Base-by-base conservation (phyloP, 495 filamentous ascomycete species). In the Tuber magnatum region DNA sequence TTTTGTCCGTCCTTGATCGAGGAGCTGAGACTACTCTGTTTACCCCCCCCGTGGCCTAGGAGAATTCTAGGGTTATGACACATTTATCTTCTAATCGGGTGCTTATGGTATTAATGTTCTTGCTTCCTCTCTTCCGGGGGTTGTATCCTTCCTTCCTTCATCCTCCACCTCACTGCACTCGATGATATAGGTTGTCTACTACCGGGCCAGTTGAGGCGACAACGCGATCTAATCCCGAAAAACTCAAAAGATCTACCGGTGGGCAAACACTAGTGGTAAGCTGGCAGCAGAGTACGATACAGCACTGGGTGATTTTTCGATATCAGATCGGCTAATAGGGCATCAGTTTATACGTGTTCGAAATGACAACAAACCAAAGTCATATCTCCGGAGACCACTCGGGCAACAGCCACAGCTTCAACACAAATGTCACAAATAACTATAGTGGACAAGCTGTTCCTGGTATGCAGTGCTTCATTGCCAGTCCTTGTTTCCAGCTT, bases 311-410 rank as follows among this genome's bases (percentile, higher is more conserved):
- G 1, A n/a, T n/a, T n/a, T n/a, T n/a, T n/a, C n/a, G n/a, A n/a
- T n/a, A n/a, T n/a, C n/a, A n/a, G 48, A n/a, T n/a, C 24, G 3
- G 48, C 48, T 51, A 51, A 51, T 24, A n/a, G 6, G 24, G 6
- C 22, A 51, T n/a, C 24, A n/a, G 48, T n/a, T 51, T 24, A 20
- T 7, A 24, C 7, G 46, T 9, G 8, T 24, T 24, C 7, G 3
- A n/a, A 2, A 44, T 44, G 43, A 16, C 43, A 3, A 3, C 51
- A 2, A 1, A 10, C 12, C n/a, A 28, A 10, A 14, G n/a, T 10
- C 3, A 0, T 0, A 32, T 16, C n/a, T 0, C 1, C 12, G n/a
- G 28, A 14, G 1, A 32, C 1, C 0, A 3, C 12, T 61, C 51
- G 1, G 51, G 51, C n/a, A 61, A 61, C 6, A 61, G 12, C 0